Evolutionary conservation across 2,329 filamentous ascomycete species (phyloP).

Genomic region (Fusarium mexicanum): DNA sequence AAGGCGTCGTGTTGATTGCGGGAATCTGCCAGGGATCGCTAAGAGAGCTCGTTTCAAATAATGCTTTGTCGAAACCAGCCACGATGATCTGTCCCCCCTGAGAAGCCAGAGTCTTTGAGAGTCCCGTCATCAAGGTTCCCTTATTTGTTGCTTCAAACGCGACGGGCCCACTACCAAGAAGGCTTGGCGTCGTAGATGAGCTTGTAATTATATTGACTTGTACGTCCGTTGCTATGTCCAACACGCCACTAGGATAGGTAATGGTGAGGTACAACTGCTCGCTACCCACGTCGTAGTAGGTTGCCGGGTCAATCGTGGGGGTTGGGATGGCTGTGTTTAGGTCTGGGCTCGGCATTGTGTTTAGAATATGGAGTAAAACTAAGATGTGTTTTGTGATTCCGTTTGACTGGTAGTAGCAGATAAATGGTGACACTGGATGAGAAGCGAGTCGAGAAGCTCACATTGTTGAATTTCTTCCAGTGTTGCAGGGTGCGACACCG

Average conservation of each 20-base stretch:
- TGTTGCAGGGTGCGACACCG: background rate
- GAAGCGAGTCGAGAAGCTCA: background rate
- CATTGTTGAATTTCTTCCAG: background rate
- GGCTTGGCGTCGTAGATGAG: background rate
- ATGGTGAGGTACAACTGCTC: background rate
- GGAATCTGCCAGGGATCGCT: background rate
- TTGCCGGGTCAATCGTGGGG: background rate
- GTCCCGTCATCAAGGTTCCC: background rate
- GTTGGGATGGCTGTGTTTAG: background rate
- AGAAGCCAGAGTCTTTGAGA: background rate
- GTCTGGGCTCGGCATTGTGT: too few relatives aligned
- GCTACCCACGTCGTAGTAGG: background rate
- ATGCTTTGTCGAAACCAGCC: accelerated
- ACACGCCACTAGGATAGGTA: background rate
- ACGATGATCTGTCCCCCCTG: background rate
- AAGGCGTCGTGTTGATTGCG: background rate
- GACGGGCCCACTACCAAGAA: background rate
- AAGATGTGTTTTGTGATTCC: too few relatives aligned
- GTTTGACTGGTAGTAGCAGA: too few relatives aligned
- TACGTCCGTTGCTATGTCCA: too few relatives aligned
- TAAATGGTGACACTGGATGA: too few relatives aligned
- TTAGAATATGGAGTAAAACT: too few relatives aligned
- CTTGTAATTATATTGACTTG: accelerated
- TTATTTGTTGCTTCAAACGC: background rate
- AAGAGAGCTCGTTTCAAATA: background rate